Conservation (phyloP, 768 basidiomycete genomes). For the Pisolithus tinctorius region DNA sequence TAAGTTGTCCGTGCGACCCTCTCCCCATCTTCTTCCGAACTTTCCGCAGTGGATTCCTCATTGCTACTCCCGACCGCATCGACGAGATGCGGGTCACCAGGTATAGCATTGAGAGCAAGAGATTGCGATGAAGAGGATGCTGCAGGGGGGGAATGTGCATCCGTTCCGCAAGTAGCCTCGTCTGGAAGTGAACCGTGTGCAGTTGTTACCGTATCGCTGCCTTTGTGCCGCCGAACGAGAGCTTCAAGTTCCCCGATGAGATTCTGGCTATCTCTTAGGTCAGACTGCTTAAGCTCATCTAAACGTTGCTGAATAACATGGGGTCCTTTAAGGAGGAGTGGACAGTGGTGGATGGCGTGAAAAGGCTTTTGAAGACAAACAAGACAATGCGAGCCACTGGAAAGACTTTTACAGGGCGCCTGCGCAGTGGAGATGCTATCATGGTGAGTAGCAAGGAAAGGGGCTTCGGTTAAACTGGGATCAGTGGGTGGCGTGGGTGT, state of each 20-base stretch:
- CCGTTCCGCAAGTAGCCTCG: not conserved
- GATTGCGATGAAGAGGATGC: not conserved
- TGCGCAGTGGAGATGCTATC: no score
- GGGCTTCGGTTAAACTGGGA: not conserved
- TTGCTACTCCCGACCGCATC: slow-evolving; percentile 31
- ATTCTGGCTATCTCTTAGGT: slow-evolving; percentile 12
- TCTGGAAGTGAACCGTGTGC: slow-evolving; percentile 4
- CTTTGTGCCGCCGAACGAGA: slow-evolving; percentile 16
- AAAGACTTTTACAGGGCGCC: not conserved
- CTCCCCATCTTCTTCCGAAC: slow-evolving; percentile 20
- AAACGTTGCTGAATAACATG: slow-evolving; percentile 40
- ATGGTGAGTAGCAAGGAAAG: not conserved
- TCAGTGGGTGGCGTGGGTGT: not conserved
- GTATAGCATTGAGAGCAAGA: slow-evolving; percentile 16
- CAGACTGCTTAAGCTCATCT: slow-evolving; percentile 30
- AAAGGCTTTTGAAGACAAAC: slow-evolving; percentile 39
- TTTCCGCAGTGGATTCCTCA: slow-evolving; percentile 37
- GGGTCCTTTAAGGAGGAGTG: slow-evolving; percentile 38
- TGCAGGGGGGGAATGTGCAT: slow-evolving; percentile 1
- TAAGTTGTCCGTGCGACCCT: slow-evolving; percentile 10
- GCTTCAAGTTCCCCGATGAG: slow-evolving; percentile 38
- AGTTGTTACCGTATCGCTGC: slow-evolving; percentile 7
- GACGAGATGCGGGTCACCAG: slow-evolving; percentile 25
- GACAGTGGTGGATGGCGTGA: slow-evolving; percentile 47
- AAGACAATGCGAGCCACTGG: slow-evolving; percentile 28